Base-by-base conservation (phyloP, 164 flowering plant genomes). In the Dillenia turbinata region DNA sequence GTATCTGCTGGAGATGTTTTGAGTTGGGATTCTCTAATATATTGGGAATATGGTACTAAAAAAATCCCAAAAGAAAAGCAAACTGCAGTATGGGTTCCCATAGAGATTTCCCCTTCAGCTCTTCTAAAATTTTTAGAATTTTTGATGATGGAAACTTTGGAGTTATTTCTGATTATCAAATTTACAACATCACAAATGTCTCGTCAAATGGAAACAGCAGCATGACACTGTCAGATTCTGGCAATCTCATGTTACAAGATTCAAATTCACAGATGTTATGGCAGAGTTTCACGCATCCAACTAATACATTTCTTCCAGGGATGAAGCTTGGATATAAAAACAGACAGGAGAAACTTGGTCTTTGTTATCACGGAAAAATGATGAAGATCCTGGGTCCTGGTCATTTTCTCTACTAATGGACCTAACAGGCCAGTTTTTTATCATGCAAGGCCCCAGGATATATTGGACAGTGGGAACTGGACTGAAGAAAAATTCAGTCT, bases 401-500 rank as follows among this genome's bases (percentile, higher is more conserved):
- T 5, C 17, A 9, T 14, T 9, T 9, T 69, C 64, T 8, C 10
- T 69, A 2, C 26, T 13, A 24, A 16, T 57, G 12, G 67, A 69
- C 52, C 54, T 63, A 51, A 33, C 63, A 49, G 56, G 48, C 22
- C 26, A 62, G 47, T 11, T 62, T 63, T 5, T 59, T 22, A 49
- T 54, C 40, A 6, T 64, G 66, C 64, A 66, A 47, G 54, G 57
- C 5, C 48, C 64, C 12, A 22, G 17, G 14, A 47, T 0, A 10
- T 64, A 64, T 46, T 73, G 66, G 66, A 51, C 48, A 73, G 69
- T 47, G 72, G 72, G 45, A 0, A 11, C 2, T 66, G 76, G 76
- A 49, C 69, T 57, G 73, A 67, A 13, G 13, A 33, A 12, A 44
- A 6, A 12, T 68, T 73, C 22, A 61, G 62, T 54, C 15, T 46